Evolutionary conservation across 2,329 filamentous ascomycete species (phyloP), one percentile per base, ranked within the genome.

Genomic region (Claviceps humidiphila): DNA sequence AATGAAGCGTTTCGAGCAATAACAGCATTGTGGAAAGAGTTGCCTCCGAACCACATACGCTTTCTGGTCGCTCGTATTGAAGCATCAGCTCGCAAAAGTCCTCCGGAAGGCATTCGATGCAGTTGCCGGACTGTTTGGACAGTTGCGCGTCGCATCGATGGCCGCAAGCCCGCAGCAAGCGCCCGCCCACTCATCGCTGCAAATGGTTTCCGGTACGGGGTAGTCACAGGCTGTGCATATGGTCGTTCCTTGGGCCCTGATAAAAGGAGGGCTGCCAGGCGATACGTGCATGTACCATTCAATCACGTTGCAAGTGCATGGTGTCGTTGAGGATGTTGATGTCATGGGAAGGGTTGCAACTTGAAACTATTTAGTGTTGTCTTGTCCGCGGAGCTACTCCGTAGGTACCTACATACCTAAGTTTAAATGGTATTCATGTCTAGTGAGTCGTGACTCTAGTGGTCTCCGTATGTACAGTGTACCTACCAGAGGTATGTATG

Each of bases 11-110:
- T 84, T 53, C 81, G 76, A 9, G 76, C 74, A 47, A 74, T 72
- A 47, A 84, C 81, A 40, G 78, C 77, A 73, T 95, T 94, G 68
- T 95, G 90, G 59, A 95, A 88, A 22, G 84, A 78, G 63, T 88
- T 93, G 49, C 85, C 86, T 13, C 83, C 74, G n/a, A 87, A 84
- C 84, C 87, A 93, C 66, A 83, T 76, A 56, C 84, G 79, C 52
- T 77, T 74, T 66, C 78, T 71, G 63, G 80, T 73, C 64, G 77
- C 71, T 62, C 82, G 77, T 59, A 82, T 73, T 59, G 78, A 73
- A 56, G 77, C 75, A 69, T 87, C 79, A 58, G 81, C 75, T 60
- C 82, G 76, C 55, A 88, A 74, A 39, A 89, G 76, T 26, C 85
- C 85, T 52, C 84, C 82, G 14, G 81, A 80, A 38, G 82, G 78